Evolutionary conservation across 2,329 filamentous ascomycete genomes (phyloP), one percentile per base, ranked within the genome.

Genomic region (Hymenoscyphus fraxineus): DNA sequence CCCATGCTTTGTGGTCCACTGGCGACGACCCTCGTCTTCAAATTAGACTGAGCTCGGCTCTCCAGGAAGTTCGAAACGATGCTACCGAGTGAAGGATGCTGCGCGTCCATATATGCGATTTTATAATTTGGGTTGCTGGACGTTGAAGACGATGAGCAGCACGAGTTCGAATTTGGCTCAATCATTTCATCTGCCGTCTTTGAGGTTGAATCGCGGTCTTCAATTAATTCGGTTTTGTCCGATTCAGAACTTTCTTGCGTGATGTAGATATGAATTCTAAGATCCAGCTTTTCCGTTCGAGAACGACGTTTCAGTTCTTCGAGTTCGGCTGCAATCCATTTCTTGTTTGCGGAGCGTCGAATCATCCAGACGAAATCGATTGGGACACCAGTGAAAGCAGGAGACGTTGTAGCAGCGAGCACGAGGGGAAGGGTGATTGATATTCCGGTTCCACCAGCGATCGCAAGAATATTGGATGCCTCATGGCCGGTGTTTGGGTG

Each of bases 321-420:
- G 12, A 90, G 76, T 72, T 91, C 88, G 6, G 77, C 71, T 32
- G 77, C 75, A 10, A 90, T 77, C 87, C 88, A 91, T 22, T 80
- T 77, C 16, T 85, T 74, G 66, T 90, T 84, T 6, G 75, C 73
- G 6, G 77, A 77, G 51, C 82, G 81, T 15, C 86, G 80, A 44
- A 90, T 79, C 1, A 84, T 82, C 88, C 88, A 91, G 63, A 89
- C 77, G n/a, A 91, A 81, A 69, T 87, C 83, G 1, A 89, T 73
- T 65, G 78, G 67, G 10, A 64, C 61, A 22, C 40, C 56, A 51
- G 40, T 44, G 47, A 65, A 56, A 3, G 31, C 27, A 19, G 56
- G 40, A 19, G 62, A 55, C 80, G 60, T 81, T 77, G 62, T 80
- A 76, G 69, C 57, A 72, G 73, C 19, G 0, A 85, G 73, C 0